Evolutionary conservation across 2,329 filamentous ascomycete species (phyloP), one percentile per base, ranked within the genome.

Genomic region (Aspergillus udagawae): DNA sequence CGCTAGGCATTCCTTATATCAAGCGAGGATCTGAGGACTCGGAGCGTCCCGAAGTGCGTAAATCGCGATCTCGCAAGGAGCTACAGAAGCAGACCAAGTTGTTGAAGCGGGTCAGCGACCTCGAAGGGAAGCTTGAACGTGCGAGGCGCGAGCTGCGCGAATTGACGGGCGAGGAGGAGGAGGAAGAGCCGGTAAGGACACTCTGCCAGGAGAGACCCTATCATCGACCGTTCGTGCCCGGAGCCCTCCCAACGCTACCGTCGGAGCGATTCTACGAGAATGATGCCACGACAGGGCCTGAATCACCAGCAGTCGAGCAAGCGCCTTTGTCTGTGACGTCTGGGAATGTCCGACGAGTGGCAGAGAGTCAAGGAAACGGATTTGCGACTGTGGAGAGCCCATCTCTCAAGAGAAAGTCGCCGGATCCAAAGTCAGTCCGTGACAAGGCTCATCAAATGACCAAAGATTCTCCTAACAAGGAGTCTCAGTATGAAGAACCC

Each of bases 101-200:
- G 32, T 74, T 78, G 44, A 85, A 84, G 71, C 79, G 82, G 53
- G 83, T 87, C 29, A 85, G 82, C 61, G 80, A 86, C 61, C 77
- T 87, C 12, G 84, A 87, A 63, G 68, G 75, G 12, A 85, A 86
- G 66, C 77, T 87, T 29, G 74, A 82, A 17, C 76, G 77, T 38
- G 83, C 83, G 8, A 77, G 82, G 35, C 77, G 77, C 51, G 81
- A 87, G 68, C 76, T 87, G 25, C 74, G 77, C 32, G 73, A 80
- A 4, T 74, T 80, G 42, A 70, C 82, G 17, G 73, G 73, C 10
- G 76, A 80, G 41, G 63, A 67, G 58, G 69, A 66, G 35, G 61
- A 58, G 17, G 27, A 51, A 42, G 58, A 49, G 52, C 58, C 41
- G 57, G 41, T 25, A 49, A 52, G 21, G 59, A 56, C 54, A 8